Evolutionary conservation across 2,329 filamentous ascomycete species (phyloP), one percentile per base, ranked within the genome.

Genomic region (Trichoderma sp.): DNA sequence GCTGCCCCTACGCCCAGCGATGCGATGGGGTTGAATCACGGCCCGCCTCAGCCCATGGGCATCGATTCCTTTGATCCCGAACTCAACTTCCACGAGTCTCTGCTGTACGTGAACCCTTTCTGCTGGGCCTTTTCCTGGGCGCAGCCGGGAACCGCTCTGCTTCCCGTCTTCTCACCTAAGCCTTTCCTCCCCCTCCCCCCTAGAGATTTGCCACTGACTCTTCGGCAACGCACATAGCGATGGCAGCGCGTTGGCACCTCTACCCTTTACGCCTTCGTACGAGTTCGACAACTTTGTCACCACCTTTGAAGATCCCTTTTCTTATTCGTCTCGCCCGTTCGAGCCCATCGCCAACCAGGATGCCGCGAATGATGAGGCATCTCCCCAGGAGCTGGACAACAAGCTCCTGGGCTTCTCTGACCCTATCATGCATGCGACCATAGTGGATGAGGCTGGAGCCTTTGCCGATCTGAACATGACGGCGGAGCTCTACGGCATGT

Each of bases 401-500:
- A 90, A 93, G 77, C 84, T 93, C 27, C 84, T 94, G n/a, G 87
- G 90, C 73, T 93, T 94, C 79, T 90, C 89, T 0, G 81, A 87
- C 12, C 86, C 89, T 1, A 81, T 85, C 35, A 82, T 88, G 73
- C 88, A 86, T 71, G 82, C 84, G 39, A 84, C 85, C 4, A 80
- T 92, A 8, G 78, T 93, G 58, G 90, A 92, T 72, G 90, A 90
- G 70, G 79, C 83, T 7, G 89, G 87, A 63, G 84, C 89, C 59
- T 83, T 86, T 68, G 86, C 86, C 34, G 88, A 91, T 65, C 82
- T 91, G 12, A 84, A 81, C 72, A 89, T 94, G 83, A 85, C 85
- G 25, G 91, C 91, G 67, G 91, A 94, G 79, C 82, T 94, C 13
- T 92, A 93, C 74, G 92, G 92, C 84, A 94, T 94, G 91, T 94